Percentiles rank a stretch among this genome's conserved stretches.
Conservation (phyloP, 2,329 filamentous ascomycete species). For the Talaromyces sp. region DNA sequence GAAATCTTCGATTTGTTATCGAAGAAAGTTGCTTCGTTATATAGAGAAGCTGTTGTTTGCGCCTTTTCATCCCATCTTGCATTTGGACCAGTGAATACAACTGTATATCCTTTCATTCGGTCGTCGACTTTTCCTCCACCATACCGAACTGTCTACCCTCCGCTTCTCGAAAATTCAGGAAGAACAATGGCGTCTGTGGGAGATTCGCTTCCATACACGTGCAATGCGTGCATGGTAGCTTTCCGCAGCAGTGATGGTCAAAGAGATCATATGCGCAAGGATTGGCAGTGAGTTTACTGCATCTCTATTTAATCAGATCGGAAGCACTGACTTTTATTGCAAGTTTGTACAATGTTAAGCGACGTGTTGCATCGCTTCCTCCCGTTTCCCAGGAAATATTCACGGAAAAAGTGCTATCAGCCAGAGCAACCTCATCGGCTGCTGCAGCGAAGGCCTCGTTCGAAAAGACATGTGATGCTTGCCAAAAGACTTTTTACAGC, state of each 20-base stretch:
- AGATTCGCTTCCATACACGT: slow-evolving; percentile 79
- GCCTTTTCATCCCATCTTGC: neutral
- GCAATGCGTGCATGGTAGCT: slow-evolving; percentile 96
- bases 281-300: slow-evolving; percentile 83
- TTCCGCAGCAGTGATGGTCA: slow-evolving; percentile 93
- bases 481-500: slow-evolving; percentile 91
- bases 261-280: slow-evolving; percentile 92
- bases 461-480: slow-evolving; percentile 74
- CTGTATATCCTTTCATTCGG: neutral
- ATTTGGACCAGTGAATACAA: neutral
- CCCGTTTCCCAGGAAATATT: slow-evolving; percentile 90
- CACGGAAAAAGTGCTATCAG: slow-evolving; percentile 90
- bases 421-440: slow-evolving; percentile 75
- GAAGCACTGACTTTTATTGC: neutral
- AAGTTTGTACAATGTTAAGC: slow-evolving; percentile 89
- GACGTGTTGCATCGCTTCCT: slow-evolving; percentile 81
- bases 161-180: slow-evolving; percentile 13
- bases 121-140: neutral
- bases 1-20: neutral
- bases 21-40: neutral
- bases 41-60: neutral
- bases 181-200: slow-evolving; percentile 8
- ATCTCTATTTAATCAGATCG: neutral
- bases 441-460: slow-evolving; percentile 85
- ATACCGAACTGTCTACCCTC: neutral